Evolutionary conservation across 371 early-diverging fungal species (phyloP), one percentile per base, ranked within the genome.

Genomic region (Rhizopus microsporus): DNA sequence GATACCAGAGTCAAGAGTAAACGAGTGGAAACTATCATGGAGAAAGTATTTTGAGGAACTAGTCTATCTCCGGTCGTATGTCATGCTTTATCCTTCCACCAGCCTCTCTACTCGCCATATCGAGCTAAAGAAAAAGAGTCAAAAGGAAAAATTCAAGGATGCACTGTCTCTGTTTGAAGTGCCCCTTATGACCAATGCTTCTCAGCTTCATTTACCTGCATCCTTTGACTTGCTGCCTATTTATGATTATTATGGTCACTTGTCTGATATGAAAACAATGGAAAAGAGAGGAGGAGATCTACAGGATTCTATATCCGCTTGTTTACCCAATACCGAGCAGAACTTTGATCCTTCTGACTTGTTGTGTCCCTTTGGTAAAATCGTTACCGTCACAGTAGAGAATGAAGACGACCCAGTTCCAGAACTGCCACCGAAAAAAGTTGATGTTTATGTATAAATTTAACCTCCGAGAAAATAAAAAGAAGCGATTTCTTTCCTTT

Each of bases 41-140:
- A 78, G 83, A 58, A 75, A 78, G 38, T 80, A 78, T 45, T 75
- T 87, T 58, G 85, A 86, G 42, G 87, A 87, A 56, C 60, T 87
- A 62, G 73, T 78, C 32, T 83, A 83, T 56, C 64, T 84, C 69
- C 78, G 86, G 23, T 80, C 75, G 7, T 85, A 85, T 56, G 78
- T 77, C 12, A 77, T 86, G 82, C 65, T 86, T 1, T 87, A 85
- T 57, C 87, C 87, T 43, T 74, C 80, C 54, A 64, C 62, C 9
- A 84, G 86, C 16, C 67, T 84, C 32, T 81, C 81, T 4, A 82
- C 85, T 34, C 62, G 71, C 65, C 82, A 83, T 67, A 58, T 83
- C 31, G 86, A 86, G 33, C 58, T 72, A 42, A 70, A 71, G 13
- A 71, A 68, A 13, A 80, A 81, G 50, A n/a, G 34, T 7, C 44